Base-by-base conservation (phyloP, 2,329 filamentous ascomycete species). In the Ascochyta lentis region DNA sequence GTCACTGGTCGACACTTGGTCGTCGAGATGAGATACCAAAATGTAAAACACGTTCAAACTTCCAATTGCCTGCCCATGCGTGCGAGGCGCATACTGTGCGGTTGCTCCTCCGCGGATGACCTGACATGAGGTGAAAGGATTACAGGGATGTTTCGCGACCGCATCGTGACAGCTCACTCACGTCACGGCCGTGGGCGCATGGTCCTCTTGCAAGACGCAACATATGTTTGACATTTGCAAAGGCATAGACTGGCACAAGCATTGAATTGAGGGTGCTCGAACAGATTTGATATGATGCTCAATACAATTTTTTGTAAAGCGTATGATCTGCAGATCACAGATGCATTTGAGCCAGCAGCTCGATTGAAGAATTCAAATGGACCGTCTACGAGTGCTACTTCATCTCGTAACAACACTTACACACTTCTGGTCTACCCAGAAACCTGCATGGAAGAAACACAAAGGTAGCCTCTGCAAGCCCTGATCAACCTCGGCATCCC, bases 41-140 rank as follows among this genome's bases (percentile, higher is more conserved):
- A 51, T 56, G 52, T 55, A 56, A 43, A 51, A 38, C 26, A 48
- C 33, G 19, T 56, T 42, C 38, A 46, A 23, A 38, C 16, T 44
- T 35, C 15, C 9, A 12, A 33, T 8, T 2, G 31, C 16, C 5
- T 10, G 16, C 24, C 5, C 7, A 9, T 33, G 12, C 16, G 22
- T 33, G 19, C 31, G 13, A 35, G 15, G 29, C 13, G 22, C 23
- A 12, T 9, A 23, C 19, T 45, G 29, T 19, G 27, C 27, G 22
- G 10, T 6, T 6, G 3, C 8, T 6, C 2, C 4, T 16, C 43
- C 33, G 50, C 33, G 37, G 38, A 43, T 33, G 38, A 43, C 15
- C 31, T 39, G 43, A 24, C 22, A 24, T 9, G 40, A 26, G 12
- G 31, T 16, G 37, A 39, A 29, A 31, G 31, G 43, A 46, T 37